Evolutionary conservation across 2,329 filamentous ascomycete species (phyloP).

Genomic region (Beauveria sp.): DNA sequence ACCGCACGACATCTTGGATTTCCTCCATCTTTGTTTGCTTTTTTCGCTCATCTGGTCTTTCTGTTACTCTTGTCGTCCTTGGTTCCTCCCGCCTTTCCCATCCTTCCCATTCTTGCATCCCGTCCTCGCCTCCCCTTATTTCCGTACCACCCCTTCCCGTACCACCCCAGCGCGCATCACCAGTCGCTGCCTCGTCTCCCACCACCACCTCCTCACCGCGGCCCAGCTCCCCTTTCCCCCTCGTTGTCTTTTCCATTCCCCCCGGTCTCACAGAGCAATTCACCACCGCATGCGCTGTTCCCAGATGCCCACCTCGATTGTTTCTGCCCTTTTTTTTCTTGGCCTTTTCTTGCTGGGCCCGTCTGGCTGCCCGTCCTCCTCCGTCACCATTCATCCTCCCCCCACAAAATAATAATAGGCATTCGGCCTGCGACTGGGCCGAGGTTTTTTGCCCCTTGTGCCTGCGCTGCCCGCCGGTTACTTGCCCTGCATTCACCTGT

Average conservation of each 20-base stretch:
- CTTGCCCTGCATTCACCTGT: constrained; percentile 7
- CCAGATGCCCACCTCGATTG: background rate
- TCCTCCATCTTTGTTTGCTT: no score
- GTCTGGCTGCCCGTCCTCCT: background rate
- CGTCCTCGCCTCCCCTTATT: constrained; percentile 1
- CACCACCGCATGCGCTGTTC: background rate
- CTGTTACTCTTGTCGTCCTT: constrained; percentile 8
- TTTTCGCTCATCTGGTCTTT: no score
- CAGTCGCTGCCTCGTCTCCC: background rate
- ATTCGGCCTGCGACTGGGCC: constrained; percentile 5
- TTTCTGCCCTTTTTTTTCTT: background rate
- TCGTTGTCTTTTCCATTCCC: background rate
- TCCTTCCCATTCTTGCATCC: constrained; percentile 1
- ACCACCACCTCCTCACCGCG: background rate
- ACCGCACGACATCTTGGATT: no score
- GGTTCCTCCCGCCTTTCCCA: constrained; percentile 1
- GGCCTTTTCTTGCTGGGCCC: background rate
- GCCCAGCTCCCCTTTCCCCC: background rate
- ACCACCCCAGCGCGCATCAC: background rate
- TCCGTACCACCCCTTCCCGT: background rate
- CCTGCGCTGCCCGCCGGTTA: constrained; percentile 2
- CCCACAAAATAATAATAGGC: background rate
- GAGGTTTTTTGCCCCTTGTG: constrained; percentile 5
- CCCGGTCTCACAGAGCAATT: background rate
- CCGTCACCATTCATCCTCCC: background rate